Evolutionary conservation across 129 eudicot genomes (phyloP).

Genomic region (Escallonia herrerae): DNA sequence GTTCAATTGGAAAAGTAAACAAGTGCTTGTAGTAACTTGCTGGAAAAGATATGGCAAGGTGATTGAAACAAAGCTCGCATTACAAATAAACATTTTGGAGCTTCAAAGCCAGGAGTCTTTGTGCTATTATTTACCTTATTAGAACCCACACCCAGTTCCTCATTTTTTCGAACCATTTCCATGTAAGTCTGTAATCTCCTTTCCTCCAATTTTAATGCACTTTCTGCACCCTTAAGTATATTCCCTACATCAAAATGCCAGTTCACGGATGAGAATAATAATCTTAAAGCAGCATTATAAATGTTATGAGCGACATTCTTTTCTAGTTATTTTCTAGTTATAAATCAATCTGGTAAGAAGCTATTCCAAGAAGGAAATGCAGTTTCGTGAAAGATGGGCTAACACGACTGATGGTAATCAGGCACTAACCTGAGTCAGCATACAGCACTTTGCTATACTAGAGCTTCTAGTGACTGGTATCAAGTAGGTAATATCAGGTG

Average conservation of each 20-base stretch:
- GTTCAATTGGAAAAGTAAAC: background rate
- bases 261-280: background rate
- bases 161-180: conserved; percentile 41
- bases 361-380: background rate
- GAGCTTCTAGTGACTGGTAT: too few species aligned
- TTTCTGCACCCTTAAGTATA: conserved; percentile 56
- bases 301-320: too few species aligned
- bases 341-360: too few species aligned
- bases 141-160: conserved; percentile 30
- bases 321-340: too few species aligned
- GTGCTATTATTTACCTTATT: conserved; percentile 36
- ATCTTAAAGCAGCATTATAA: background rate
- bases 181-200: conserved; percentile 49
- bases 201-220: conserved; percentile 79
- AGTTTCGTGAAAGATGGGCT: background rate
- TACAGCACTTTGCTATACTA: too few species aligned
- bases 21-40: background rate
- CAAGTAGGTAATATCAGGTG: too few species aligned
- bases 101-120: conserved; percentile 7
- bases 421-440: background rate
- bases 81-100: background rate
- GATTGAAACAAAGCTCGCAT: background rate
- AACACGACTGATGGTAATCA: background rate
- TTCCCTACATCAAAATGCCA: conserved; percentile 37
- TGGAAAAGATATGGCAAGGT: too few species aligned